Conservation (phyloP, 2,329 filamentous ascomycete genomes). For the Fusarium xyrophilum region DNA sequence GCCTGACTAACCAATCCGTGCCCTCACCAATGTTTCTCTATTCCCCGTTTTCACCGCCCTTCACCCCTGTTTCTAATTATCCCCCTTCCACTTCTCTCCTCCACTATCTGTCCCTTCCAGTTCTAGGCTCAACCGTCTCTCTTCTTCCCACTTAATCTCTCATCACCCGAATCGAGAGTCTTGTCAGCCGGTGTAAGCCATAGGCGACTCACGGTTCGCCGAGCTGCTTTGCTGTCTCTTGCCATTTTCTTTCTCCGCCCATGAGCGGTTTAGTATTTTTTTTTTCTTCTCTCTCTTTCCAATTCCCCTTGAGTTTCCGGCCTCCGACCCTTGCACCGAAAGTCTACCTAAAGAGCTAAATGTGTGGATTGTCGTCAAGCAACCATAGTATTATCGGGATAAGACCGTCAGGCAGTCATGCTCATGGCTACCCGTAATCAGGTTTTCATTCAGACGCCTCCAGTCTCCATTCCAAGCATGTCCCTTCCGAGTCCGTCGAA, state of each 20-base stretch:
- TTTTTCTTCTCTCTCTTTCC: too few relatives aligned
- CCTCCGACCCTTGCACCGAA: constrained; percentile 31
- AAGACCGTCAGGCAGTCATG: constrained; percentile 12
- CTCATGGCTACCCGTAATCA: constrained; percentile 5
- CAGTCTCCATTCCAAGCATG: constrained; percentile 33
- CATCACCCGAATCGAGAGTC: constrained; percentile 14
- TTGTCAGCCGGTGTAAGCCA: constrained; percentile 30
- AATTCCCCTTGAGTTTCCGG: constrained; percentile 15
- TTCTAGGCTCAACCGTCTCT: constrained; percentile 26
- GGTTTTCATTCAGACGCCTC: constrained; percentile 13
- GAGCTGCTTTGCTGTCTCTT: constrained; percentile 3
- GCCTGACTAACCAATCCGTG: constrained; percentile 11
- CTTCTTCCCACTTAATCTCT: constrained; percentile 34
- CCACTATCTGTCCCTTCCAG: constrained; percentile 31
- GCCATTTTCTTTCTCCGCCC: neutral
- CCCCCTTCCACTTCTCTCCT: constrained; percentile 24
- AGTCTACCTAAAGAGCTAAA: constrained; percentile 2
- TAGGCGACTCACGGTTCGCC: constrained; percentile 20
- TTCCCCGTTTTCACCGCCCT: constrained; percentile 41
- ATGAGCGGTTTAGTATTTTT: constrained; percentile 14
- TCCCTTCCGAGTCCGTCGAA: constrained; percentile 60
- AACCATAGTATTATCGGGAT: constrained; percentile 24
- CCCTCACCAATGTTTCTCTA: constrained; percentile 15
- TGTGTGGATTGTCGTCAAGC: constrained; percentile 27
- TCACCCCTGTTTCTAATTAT: constrained; percentile 19